Base-by-base conservation (phyloP, 164 flowering plant genomes). In the Stephania cephalantha region DNA sequence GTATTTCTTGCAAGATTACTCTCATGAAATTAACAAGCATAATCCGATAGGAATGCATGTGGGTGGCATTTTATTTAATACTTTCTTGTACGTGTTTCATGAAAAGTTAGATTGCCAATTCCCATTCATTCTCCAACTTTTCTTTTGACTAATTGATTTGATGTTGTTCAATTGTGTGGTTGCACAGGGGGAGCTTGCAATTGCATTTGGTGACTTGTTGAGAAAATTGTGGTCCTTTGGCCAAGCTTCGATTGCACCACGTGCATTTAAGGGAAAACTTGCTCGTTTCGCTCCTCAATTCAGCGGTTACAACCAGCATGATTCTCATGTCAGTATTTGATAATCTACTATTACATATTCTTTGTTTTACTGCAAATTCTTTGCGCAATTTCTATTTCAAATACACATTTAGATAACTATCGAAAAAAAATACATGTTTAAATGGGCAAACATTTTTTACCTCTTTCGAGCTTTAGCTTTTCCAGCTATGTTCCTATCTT, bases 221-320 rank as follows among this genome's bases (percentile, higher is more conserved):
- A 88, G 97, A 86, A 89, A 88, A 83, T 80, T 94, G 72, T 96
- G 99, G 99, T 91, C 97, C 44, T 85, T 93, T 52, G 98, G 97
- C 22, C 82, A 86, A 74, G 83, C 85, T 46, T 68, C 99, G 74
- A 78, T 96, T 88, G 91, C 94, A 7, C 99, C 99, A 64, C 99
- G 99, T 80, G 83, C 72, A 55, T 96, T 96, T 75, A 94, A 96
- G 86, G 93, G 88, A 77, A 94, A 92, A 82, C 91, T 96, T 69
- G 89, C 93, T 75, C 92, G 93, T 25, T 96, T 94, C 87, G 99
- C 99, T 76, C 97, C 99, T 9, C 98, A 96, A 80, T 96, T 96
- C 81, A 96, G 99, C 83, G 99, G 98, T 22, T 96, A 91, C 83
- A 94, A 90, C 71, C 99, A 96, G 84, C 99, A 94, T 82, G 99